Base-by-base conservation (phyloP, 1,284 basidiomycete genomes). In the Apiotrichum montevideense region DNA sequence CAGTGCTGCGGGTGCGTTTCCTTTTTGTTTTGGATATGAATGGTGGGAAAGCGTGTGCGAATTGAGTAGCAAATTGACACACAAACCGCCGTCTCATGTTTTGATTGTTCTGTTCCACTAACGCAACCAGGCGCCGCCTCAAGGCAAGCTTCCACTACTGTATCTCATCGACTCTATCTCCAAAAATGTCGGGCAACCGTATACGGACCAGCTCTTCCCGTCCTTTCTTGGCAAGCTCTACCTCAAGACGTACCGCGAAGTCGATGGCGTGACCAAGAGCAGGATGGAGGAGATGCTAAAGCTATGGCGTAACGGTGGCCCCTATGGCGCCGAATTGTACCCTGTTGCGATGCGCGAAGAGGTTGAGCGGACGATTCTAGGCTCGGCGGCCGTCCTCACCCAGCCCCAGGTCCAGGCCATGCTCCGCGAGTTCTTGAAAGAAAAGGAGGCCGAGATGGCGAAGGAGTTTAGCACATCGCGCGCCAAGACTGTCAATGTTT, bases 251-350 rank as follows among this genome's bases (percentile, higher is more conserved):
- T 95, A 96, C 76, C 81, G 82, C 54, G 82, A 85, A 65, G 90
- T 94, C 61, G 91, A 95, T 71, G 84, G 85, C 42, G 77, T 79
- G 40, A 95, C 89, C 6, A 86, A 87, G 61, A 83, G 85, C 72
- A 96, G 95, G 77, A 92, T 97, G 88, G 90, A 94, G 70, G 93
- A 97, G 75, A 90, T 97, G 85, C 82, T 96, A 15, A 78, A 89
- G 41, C 92, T 93, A 8, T 97, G 93, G 93, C 82, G 91, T 35
- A 87, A 85, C 37, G 89, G 89, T 39, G 85, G 87, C 9, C 86
- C 87, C 2, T 81, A 81, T 48, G 84, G 87, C n/a, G 83, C 83
- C 57, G 88, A 92, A 69, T 79, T 97, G 2, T 97, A 75, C 50
- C 68, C 71, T 1, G 37, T 60, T 0, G 59, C 50, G 6, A 64